These are phyloP conservation scores for Penicillium sp. DNA, from an alignment of 2,329 filamentous ascomycete genomes.

Conservation along the genomic window DNA sequence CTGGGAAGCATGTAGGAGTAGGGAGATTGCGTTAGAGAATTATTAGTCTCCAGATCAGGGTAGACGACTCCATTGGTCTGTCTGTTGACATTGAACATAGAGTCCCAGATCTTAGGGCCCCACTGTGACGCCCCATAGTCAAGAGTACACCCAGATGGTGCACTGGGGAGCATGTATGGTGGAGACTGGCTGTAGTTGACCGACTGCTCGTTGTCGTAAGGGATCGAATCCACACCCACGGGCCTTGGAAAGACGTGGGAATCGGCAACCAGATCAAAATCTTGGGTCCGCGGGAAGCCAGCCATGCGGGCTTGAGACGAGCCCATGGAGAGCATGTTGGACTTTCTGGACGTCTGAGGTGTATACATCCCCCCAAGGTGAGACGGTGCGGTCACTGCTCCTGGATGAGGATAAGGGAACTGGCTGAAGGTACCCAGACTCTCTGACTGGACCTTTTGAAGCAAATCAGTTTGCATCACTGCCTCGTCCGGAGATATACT, in stretches of 20 bases:
- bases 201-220: slow-evolving; percentile 37
- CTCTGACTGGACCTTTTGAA: slow-evolving; percentile 6
- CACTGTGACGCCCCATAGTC: slow-evolving; percentile 30
- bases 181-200: slow-evolving; percentile 35
- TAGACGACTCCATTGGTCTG: slow-evolving; percentile 25
- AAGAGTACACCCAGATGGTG: slow-evolving; percentile 28
- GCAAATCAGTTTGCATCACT: slow-evolving; percentile 23
- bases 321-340: slow-evolving; percentile 13
- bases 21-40: slow-evolving; percentile 21
- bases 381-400: slow-evolving; percentile 16
- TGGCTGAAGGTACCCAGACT: slow-evolving; percentile 23
- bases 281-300: slow-evolving; percentile 21
- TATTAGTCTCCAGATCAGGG: slow-evolving; percentile 28
- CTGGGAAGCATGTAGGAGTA: slow-evolving; percentile 34
- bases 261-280: slow-evolving; percentile 29
- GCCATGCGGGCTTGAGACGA: slow-evolving; percentile 18
- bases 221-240: slow-evolving; percentile 20
- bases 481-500: slow-evolving; percentile 17
- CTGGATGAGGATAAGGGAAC: slow-evolving; percentile 31
- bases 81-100: slow-evolving; percentile 22
- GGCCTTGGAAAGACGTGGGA: slow-evolving; percentile 24
- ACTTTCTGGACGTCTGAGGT: slow-evolving; percentile 14
- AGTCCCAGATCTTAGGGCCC: slow-evolving; percentile 31
- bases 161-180: slow-evolving; percentile 37
- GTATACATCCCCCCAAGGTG: slow-evolving; percentile 21